Conservation (phyloP, 352 stramenopile genomes). For the Phytophthora ramorum region DNA sequence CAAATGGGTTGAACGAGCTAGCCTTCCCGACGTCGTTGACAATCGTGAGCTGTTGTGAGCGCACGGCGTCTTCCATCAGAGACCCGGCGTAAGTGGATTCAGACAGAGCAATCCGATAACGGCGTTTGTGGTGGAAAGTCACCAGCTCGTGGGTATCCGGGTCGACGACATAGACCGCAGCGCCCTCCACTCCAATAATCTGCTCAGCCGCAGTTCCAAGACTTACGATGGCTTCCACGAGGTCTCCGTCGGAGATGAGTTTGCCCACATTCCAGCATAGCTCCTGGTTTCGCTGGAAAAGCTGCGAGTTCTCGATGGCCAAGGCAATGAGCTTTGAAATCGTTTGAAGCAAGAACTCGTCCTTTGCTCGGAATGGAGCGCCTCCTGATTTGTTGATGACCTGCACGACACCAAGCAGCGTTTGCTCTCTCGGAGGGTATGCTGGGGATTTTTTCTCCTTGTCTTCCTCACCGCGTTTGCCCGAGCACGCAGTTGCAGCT, state of each 20-base stretch:
- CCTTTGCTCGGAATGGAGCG: slow-evolving; percentile 77
- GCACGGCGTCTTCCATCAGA: slow-evolving; percentile 60
- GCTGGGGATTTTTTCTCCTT: background rate
- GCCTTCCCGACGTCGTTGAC: slow-evolving; percentile 58
- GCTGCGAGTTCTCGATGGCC: slow-evolving; percentile 81
- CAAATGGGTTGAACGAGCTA: slow-evolving; percentile 63
- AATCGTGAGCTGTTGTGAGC: slow-evolving; percentile 58
- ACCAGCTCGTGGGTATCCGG: slow-evolving; percentile 52
- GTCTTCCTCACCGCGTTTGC: background rate
- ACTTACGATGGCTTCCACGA: slow-evolving; percentile 65
- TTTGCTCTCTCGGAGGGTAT: slow-evolving; percentile 33
- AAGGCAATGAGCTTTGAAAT: slow-evolving; percentile 83
- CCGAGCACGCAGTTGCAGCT: background rate
- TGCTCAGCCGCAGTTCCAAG: slow-evolving; percentile 64
- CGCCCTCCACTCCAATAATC: slow-evolving; percentile 76
- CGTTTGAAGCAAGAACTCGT: slow-evolving; percentile 77
- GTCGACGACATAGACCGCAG: slow-evolving; percentile 70
- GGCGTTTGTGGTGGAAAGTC: slow-evolving; percentile 77
- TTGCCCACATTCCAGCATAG: slow-evolving; percentile 69
- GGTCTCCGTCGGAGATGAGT: slow-evolving; percentile 64
- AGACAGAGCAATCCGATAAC: slow-evolving; percentile 62
- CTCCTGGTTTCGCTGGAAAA: slow-evolving; percentile 84
- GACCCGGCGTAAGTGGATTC: slow-evolving; percentile 58
- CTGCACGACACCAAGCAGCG: slow-evolving; percentile 74
- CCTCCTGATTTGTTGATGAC: slow-evolving; percentile 86